Evolutionary conservation across 2,329 filamentous ascomycete genomes (phyloP), one percentile per base, ranked within the genome.

Genomic region (Septoria petroselini): DNA sequence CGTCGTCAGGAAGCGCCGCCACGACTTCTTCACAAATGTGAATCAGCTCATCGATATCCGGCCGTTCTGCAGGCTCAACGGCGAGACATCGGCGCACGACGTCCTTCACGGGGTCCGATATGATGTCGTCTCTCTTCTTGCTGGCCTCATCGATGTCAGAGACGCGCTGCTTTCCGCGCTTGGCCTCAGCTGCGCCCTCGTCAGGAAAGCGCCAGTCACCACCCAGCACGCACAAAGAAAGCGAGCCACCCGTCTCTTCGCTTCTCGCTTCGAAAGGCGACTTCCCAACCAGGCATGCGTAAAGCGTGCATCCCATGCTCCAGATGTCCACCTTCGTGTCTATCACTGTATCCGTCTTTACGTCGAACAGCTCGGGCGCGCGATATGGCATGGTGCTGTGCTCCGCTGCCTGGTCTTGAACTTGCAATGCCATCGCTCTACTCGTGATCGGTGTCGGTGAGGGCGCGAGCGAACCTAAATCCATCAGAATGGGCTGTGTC

Each of bases 341-440:
- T 65, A 98, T 86, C 42, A 89, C 82, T 41, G 85, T 84, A 55
- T 88, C 91, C 2, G 90, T 96, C 72, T 95, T 95, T 49, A 97
- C 93, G 69, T 98, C 93, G 70, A 98, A 98, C 53, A 98, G 83
- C 71, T 98, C 93, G 0, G 93, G 93, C 1, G 93, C 93, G 52
- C 93, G 89, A 73, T 98, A 98, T 0, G 93, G 91, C 91, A 98
- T 97, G 33, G 93, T 98, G 58, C 85, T 91, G 76, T 97, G 91
- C 70, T 98, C 93, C 47, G 91, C 93, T 17, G 93, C 93, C 33
- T 83, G 87, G 70, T 98, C 93, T 72, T 97, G 93, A 29, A 95
- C 87, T 45, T 91, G 88, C 40, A 98, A 82, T 37, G 93, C 93
- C 47, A 94, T 79, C 2, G 89, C 94, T 54, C 91, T 85, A 14